Conservation (phyloP, 768 basidiomycete genomes). For the Termitomyces eurrhizus region DNA sequence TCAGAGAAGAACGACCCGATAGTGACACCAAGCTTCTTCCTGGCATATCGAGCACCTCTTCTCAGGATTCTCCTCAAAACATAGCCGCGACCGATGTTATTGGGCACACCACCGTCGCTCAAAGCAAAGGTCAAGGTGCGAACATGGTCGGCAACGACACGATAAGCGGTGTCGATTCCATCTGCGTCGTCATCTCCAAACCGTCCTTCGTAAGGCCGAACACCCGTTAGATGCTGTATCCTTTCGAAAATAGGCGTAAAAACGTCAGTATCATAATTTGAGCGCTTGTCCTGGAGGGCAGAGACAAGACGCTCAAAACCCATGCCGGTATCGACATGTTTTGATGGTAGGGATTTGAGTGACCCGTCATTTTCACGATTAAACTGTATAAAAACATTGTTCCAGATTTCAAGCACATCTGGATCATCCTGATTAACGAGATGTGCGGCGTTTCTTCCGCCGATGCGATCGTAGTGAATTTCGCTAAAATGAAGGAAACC, state of each 20-base stretch:
- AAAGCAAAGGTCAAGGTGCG: slow-evolving; percentile 94
- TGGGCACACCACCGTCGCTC: slow-evolving; percentile 94
- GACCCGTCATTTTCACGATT: slow-evolving; percentile 91
- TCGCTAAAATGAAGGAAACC: slow-evolving; percentile 49
- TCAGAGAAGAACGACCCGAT: slow-evolving; percentile 96
- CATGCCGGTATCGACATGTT: slow-evolving; percentile 99
- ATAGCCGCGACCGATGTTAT: slow-evolving; percentile 95
- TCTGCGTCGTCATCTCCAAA: slow-evolving; percentile 95
- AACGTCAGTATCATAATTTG: slow-evolving; percentile 98
- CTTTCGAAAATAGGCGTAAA: slow-evolving; percentile 86
- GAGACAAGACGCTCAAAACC: slow-evolving; percentile 98
- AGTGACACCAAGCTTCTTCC: slow-evolving; percentile 89
- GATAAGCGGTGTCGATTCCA: slow-evolving; percentile 96
- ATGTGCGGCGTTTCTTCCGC: slow-evolving; percentile 91
- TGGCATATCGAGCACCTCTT: slow-evolving; percentile 91
- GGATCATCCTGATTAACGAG: slow-evolving; percentile 97
- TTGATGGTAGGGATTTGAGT: slow-evolving; percentile 76
- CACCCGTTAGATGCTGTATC: slow-evolving; percentile 87
- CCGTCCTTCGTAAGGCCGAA: slow-evolving; percentile 81
- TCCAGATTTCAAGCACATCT: slow-evolving; percentile 98
- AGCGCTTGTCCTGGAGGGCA: slow-evolving; percentile 82
- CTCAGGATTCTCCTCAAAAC: slow-evolving; percentile 93
- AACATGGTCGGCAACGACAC: slow-evolving; percentile 95
- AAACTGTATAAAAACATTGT: slow-evolving; percentile 99
- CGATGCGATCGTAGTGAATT: slow-evolving; percentile 95